phyloP scores from a whole-genome alignment of 1,139 yeast genomes.

The Komagataea norvegica region DNA sequence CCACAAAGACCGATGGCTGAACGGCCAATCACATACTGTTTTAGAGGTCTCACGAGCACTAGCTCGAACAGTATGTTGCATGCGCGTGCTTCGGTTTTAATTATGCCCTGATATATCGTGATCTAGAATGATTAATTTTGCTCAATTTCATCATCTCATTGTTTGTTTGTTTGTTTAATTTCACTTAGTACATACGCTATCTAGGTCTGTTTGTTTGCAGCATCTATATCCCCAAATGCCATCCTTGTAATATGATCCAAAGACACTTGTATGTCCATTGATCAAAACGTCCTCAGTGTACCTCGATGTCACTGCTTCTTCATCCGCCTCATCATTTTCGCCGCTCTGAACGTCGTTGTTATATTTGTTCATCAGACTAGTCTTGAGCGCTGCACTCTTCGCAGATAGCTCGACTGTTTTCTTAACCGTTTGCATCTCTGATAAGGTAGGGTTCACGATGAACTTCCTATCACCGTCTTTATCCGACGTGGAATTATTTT shows the following conservation, averaged over 20 bases:
- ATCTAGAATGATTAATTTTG: too few relatives aligned
- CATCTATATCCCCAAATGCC: slow-evolving; percentile 49
- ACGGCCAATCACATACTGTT: too few relatives aligned
- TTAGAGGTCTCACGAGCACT: too few relatives aligned
- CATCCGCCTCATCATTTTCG: slow-evolving; percentile 7
- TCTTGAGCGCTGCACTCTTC: slow-evolving; percentile 14
- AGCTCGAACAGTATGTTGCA: too few relatives aligned
- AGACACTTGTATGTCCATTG: slow-evolving; percentile 39
- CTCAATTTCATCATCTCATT: neutral
- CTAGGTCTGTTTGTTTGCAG: slow-evolving; percentile 31
- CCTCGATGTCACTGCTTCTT: slow-evolving; percentile 20
- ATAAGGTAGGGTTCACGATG: slow-evolving; percentile 24
- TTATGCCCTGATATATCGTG: too few relatives aligned
- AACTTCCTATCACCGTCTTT: slow-evolving; percentile 22
- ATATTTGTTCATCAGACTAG: slow-evolving; percentile 13
- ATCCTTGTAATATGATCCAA: slow-evolving; percentile 45
- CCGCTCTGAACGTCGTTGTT: neutral
- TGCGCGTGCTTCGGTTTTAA: too few relatives aligned
- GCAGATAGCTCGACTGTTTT: slow-evolving; percentile 8
- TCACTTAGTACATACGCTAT: slow-evolving; percentile 13
- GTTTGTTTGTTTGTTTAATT: neutral
- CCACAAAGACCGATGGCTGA: too few relatives aligned
- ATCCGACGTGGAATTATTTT: slow-evolving; percentile 19
- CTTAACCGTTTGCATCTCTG: slow-evolving; percentile 20
- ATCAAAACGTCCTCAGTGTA: slow-evolving; percentile 38